Conservation (phyloP, 23 red algal genomes). For the Agarophyton chilense region DNA sequence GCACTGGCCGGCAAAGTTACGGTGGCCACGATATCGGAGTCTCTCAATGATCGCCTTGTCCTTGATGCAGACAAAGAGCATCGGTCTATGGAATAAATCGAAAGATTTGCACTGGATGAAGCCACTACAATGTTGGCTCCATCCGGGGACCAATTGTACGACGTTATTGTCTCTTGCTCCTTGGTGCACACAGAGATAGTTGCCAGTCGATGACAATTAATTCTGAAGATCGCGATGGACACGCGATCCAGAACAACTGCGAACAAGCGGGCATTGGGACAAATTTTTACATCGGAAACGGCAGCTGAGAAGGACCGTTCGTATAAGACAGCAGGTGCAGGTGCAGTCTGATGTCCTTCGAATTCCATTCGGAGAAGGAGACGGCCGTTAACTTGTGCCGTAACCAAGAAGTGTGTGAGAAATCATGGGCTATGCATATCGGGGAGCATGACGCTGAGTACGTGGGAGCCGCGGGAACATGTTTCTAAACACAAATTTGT, state of each 20-base stretch:
- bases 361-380: too few relatives aligned
- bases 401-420: too few relatives aligned
- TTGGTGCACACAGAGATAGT: conserved; percentile 50
- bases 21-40: conserved; percentile 31
- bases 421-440: too few relatives aligned
- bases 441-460: too few relatives aligned
- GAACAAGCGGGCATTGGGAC: conserved; percentile 45
- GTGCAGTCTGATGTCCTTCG: too few relatives aligned
- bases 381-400: too few relatives aligned
- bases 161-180: conserved; percentile 13
- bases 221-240: conserved; percentile 55
- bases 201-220: conserved; percentile 47
- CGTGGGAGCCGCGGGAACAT: too few relatives aligned
- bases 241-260: conserved; percentile 49
- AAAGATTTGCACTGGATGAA: conserved; percentile 21
- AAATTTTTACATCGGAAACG: conserved; percentile 42
- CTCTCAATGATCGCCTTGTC: conserved; percentile 20
- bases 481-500: too few relatives aligned
- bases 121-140: conserved; percentile 44
- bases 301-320: conserved; percentile 50
- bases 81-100: conserved; percentile 50
- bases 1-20: background rate
- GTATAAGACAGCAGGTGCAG: too few relatives aligned
- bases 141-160: conserved; percentile 56
- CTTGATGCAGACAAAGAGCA: conserved; percentile 9